Percentiles rank a stretch among this genome's conserved stretches.
Conservation (phyloP, 176 grass and related monocot species). For the Rhynchospora tenuis region DNA sequence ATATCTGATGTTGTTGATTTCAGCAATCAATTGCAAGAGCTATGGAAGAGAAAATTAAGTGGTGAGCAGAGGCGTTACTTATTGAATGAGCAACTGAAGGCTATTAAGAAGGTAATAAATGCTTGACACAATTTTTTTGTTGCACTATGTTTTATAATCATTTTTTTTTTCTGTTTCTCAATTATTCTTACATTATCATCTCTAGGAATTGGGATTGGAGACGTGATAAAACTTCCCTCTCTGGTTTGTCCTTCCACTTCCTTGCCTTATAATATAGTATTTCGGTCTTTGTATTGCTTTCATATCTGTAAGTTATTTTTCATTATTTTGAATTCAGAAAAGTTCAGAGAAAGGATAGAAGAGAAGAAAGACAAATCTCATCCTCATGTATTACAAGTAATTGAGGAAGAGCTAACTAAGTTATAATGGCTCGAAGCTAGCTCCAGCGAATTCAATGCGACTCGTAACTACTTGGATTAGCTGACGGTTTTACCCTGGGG, state of each 20-base stretch:
- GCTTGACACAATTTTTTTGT: not conserved
- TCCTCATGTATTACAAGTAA: too few species aligned
- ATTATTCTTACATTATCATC: slow-evolving; percentile 1
- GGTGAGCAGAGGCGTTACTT: too few species aligned
- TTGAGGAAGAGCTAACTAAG: too few species aligned
- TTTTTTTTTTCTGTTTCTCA: not conserved
- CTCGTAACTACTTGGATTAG: too few species aligned
- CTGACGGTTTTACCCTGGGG: too few species aligned
- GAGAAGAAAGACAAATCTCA: slow-evolving; percentile 86
- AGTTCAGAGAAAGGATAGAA: slow-evolving; percentile 90
- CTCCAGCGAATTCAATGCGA: too few species aligned
- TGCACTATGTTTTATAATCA: not conserved
- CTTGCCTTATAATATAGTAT: slow-evolving; percentile 2
- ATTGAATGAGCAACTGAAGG: too few species aligned
- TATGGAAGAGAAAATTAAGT: too few species aligned
- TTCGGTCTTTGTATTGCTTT: slow-evolving; percentile 7
- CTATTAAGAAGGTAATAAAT: too few species aligned
- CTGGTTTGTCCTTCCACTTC: slow-evolving; percentile 72
- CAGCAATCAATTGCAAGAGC: too few species aligned
- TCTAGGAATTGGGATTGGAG: slow-evolving; percentile 90
- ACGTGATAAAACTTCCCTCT: slow-evolving; percentile 98
- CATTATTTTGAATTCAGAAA: slow-evolving; percentile 59
- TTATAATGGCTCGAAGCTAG: too few species aligned
- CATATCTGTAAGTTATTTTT: slow-evolving; percentile 13
- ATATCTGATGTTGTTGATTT: too few species aligned